phyloP scores from a whole-genome alignment of 2,329 filamentous ascomycete genomes.

The Pestalotiopsis sp. region DNA sequence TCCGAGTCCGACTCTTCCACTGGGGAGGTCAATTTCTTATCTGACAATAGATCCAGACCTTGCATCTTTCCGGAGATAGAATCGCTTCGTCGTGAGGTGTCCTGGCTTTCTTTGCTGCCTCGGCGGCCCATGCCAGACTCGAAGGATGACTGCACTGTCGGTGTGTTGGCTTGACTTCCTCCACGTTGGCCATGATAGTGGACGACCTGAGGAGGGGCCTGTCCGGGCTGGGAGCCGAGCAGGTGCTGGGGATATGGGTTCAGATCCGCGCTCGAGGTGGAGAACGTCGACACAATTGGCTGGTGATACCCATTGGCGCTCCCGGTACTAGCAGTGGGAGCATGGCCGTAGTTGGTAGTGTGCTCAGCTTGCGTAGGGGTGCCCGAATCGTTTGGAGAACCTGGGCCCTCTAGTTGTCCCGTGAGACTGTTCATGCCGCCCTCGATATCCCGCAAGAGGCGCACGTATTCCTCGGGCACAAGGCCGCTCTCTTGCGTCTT shows the following conservation, averaged over 20 bases:
- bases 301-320: slow-evolving; percentile 66
- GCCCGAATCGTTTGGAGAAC: slow-evolving; percentile 57
- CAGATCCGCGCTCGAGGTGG: slow-evolving; percentile 70
- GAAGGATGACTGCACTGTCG: slow-evolving; percentile 56
- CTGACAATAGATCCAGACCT: slow-evolving; percentile 41
- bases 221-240: slow-evolving; percentile 63
- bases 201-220: slow-evolving; percentile 66
- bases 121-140: slow-evolving; percentile 49
- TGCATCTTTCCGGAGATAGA: slow-evolving; percentile 34
- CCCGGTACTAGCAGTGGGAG: slow-evolving; percentile 39
- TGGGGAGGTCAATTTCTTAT: slow-evolving; percentile 36
- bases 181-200: slow-evolving; percentile 70
- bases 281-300: slow-evolving; percentile 69
- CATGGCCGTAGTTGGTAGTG: slow-evolving; percentile 38
- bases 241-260: slow-evolving; percentile 70
- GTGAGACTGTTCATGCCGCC: slow-evolving; percentile 79
- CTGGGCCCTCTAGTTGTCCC: slow-evolving; percentile 59
- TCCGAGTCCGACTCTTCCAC: slow-evolving; percentile 26
- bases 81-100: slow-evolving; percentile 42
- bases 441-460: slow-evolving; percentile 89
- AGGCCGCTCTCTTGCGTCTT: slow-evolving; percentile 92
- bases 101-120: slow-evolving; percentile 45
- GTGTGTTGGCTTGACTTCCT: slow-evolving; percentile 69
- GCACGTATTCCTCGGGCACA: slow-evolving; percentile 95
- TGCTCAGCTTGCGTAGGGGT: slow-evolving; percentile 67